Conservation (phyloP, 2,329 filamentous ascomycete species). For the Graphilbum fragrans region DNA sequence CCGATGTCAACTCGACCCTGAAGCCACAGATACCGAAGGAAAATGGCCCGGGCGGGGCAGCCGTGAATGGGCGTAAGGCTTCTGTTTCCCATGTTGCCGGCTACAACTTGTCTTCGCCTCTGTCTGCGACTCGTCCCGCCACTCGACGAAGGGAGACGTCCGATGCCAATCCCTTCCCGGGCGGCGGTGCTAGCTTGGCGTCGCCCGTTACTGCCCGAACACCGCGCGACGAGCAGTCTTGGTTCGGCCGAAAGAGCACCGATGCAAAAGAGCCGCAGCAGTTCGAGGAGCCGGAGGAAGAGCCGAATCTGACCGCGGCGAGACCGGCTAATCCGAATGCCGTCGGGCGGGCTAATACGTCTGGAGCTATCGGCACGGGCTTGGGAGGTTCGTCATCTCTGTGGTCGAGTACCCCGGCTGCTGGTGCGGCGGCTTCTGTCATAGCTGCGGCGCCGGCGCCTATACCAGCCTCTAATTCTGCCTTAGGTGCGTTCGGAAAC, state of each 20-base stretch:
- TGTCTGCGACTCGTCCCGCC: constrained; percentile 56
- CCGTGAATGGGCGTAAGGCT: constrained; percentile 60
- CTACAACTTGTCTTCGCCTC: constrained; percentile 64
- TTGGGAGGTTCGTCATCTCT: constrained; percentile 29
- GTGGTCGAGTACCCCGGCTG: constrained; percentile 33
- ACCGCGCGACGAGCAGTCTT: constrained; percentile 51
- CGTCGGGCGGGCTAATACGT: constrained; percentile 42
- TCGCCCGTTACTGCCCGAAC: constrained; percentile 51
- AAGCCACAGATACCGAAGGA: constrained; percentile 75
- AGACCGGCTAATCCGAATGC: constrained; percentile 27
- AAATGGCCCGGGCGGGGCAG: constrained; percentile 39
- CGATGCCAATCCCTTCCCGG: constrained; percentile 52
- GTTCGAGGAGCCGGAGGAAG: constrained; percentile 41
- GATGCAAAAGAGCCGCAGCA: constrained; percentile 38
- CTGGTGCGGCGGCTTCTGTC: too few species aligned
- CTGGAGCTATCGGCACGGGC: constrained; percentile 22
- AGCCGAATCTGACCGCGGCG: constrained; percentile 21
- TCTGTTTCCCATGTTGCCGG: constrained; percentile 64
- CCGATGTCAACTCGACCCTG: constrained; percentile 85
- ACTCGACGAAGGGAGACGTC: constrained; percentile 72
- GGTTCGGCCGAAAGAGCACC: constrained; percentile 40
- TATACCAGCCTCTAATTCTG: constrained; percentile 44
- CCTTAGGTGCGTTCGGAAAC: constrained; percentile 80
- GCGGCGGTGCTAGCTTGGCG: constrained; percentile 28
- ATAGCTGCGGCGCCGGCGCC: constrained; percentile 24